Evolutionary conservation across 306 rosid species (phyloP).

Genomic region (Fragaria iinumae): DNA sequence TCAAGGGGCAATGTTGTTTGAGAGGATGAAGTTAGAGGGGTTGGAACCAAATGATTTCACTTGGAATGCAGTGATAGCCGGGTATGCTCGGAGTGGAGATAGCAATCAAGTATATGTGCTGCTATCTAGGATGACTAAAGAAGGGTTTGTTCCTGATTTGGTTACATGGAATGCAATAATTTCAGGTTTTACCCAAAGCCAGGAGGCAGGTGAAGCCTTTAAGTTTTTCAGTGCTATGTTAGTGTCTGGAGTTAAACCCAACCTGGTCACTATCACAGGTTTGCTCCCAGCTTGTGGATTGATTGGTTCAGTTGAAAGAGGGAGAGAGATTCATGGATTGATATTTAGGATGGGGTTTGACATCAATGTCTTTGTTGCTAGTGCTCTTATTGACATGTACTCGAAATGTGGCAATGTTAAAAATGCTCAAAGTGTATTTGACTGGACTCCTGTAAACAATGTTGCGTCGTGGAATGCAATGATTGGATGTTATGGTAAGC

Average conservation of each 20-base stretch:
- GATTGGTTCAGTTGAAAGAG: conserved; percentile 39
- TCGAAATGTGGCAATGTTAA: conserved; percentile 53
- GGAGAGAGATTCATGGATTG: conserved; percentile 62
- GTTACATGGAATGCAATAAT: conserved; percentile 65
- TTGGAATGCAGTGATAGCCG: conserved; percentile 58
- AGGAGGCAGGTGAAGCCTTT: conserved; percentile 34
- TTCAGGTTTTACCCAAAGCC: conserved; percentile 50
- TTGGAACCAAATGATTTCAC: conserved; percentile 64
- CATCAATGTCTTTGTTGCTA: conserved; percentile 45
- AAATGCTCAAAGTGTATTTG: conserved; percentile 45
- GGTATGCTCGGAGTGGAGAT: conserved; percentile 53
- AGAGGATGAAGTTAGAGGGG: conserved; percentile 62
- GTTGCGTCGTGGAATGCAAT: conserved; percentile 62
- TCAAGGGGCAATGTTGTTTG: conserved; percentile 44
- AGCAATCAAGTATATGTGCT: conserved; percentile 29
- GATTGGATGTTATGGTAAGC: conserved; percentile 71
- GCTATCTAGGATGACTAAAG: conserved; percentile 45
- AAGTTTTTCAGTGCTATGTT: conserved; percentile 46
- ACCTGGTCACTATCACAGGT: conserved; percentile 49
- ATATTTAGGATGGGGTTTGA: conserved; percentile 47
- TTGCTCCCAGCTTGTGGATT: conserved; percentile 62
- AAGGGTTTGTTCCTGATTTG: conserved; percentile 51
- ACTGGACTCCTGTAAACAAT: conserved; percentile 37
- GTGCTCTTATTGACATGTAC: conserved; percentile 66
- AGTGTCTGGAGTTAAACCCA: conserved; percentile 41